Evolutionary conservation across 495 filamentous ascomycete genomes (phyloP).

Genomic region (Articulospora tetracladia): DNA sequence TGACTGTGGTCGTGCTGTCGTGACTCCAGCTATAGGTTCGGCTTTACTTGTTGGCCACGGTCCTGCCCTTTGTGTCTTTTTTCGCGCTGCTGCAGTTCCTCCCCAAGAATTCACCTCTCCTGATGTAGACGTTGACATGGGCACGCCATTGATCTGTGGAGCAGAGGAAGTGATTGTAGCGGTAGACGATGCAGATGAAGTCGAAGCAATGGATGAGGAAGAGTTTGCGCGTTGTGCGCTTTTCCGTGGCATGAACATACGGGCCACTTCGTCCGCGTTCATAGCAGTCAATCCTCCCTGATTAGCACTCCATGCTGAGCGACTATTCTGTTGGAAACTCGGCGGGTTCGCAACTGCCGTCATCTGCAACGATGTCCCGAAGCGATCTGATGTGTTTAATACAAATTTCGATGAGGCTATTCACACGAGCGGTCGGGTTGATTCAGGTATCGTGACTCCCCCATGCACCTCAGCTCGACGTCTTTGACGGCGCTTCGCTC

Average conservation of each 20-base stretch:
- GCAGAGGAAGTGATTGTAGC: conserved; percentile 41
- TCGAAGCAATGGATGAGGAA: conserved; percentile 76
- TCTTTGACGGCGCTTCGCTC: conserved; percentile 11
- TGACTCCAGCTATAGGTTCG: conserved; percentile 56
- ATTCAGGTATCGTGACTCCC: conserved; percentile 10
- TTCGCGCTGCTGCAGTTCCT: conserved; percentile 54
- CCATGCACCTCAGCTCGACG: conserved; percentile 14
- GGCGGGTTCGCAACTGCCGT: conserved; percentile 95
- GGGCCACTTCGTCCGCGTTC: conserved; percentile 80
- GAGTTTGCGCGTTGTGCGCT: conserved; percentile 81
- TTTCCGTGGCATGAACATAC: conserved; percentile 85
- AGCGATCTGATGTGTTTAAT: conserved; percentile 11
- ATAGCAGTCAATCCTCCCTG: conserved; percentile 73
- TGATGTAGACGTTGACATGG: conserved; percentile 31
- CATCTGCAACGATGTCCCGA: conserved; percentile 52
- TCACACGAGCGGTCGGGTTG: conserved; percentile 6
- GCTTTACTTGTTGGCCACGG: conserved; percentile 72
- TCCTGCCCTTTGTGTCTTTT: conserved; percentile 53
- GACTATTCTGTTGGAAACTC: conserved; percentile 69
- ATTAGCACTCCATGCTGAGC: conserved; percentile 68
- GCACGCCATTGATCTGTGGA: conserved; percentile 34
- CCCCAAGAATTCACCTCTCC: conserved; percentile 43
- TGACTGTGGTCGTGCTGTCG: conserved; percentile 57
- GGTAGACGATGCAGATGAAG: conserved; percentile 58
- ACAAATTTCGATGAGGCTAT: conserved; percentile 10